Conservation (phyloP, 2,329 filamentous ascomycete genomes). For the Furcasterigmium sp. region DNA sequence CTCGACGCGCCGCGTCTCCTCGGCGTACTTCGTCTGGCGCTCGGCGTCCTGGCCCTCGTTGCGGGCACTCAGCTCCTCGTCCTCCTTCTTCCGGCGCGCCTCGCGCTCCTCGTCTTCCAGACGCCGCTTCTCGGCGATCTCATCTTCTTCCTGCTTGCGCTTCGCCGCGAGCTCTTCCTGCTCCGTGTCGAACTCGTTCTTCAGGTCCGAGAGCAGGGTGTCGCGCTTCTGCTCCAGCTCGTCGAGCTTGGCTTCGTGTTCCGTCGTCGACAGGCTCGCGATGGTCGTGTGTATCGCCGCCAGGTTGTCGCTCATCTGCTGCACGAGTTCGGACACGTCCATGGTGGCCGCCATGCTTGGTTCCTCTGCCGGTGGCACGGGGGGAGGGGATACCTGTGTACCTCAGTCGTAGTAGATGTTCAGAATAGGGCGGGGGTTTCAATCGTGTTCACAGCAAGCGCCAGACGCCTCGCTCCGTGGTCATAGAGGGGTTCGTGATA, state of each 20-base stretch:
- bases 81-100: conserved; percentile 26
- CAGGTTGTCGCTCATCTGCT: conserved; percentile 37
- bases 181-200: conserved; percentile 23
- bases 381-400: too few species aligned
- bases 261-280: conserved; percentile 22
- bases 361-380: too few species aligned
- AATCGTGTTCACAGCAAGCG: too few species aligned
- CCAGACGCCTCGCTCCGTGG: not conserved
- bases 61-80: conserved; percentile 23
- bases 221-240: conserved; percentile 32
- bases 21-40: conserved; percentile 20
- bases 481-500: not conserved
- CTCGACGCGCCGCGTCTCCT: conserved; percentile 24
- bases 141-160: conserved; percentile 22
- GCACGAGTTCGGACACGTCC: conserved; percentile 32
- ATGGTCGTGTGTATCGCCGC: conserved; percentile 31
- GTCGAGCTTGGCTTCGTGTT: conserved; percentile 29
- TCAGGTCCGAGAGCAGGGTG: conserved; percentile 23
- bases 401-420: too few species aligned
- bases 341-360: conserved; percentile 16
- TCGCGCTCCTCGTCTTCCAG: conserved; percentile 35
- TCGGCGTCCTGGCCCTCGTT: conserved; percentile 23
- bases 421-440: too few species aligned
- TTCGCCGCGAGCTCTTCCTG: conserved; percentile 20
- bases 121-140: conserved; percentile 27